Percentiles rank a stretch among this genome's conserved stretches.
phyloP scores from a whole-genome alignment of 257 asterid species.

The Solanum acaule region DNA sequence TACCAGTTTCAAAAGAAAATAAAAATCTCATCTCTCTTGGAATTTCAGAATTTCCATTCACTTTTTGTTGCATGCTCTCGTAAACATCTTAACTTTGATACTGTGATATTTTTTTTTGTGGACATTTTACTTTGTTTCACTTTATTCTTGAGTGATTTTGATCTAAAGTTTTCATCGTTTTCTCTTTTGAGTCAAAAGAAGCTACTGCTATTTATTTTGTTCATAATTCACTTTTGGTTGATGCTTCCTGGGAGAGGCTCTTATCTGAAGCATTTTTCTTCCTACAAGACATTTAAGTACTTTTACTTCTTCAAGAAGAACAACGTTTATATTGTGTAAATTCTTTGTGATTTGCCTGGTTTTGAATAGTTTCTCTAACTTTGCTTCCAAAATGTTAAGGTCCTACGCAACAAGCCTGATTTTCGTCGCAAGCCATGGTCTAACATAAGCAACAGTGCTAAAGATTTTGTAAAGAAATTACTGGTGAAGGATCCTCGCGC shows the following conservation, averaged over 20 bases:
- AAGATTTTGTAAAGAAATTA: slow-evolving; percentile 91
- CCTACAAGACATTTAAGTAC: neutral
- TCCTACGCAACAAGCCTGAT: slow-evolving; percentile 88
- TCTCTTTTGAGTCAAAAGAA: neutral
- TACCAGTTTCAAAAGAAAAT: too few species aligned
- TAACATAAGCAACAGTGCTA: slow-evolving; percentile 73
- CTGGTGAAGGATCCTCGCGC: slow-evolving; percentile 91
- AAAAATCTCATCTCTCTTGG: neutral
- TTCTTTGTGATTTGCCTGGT: neutral
- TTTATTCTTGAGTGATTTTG: neutral
- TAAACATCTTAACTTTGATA: neutral
- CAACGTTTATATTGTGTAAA: neutral
- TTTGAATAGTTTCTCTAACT: neutral
- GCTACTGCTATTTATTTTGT: neutral
- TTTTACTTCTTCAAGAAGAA: neutral
- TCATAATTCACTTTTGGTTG: neutral
- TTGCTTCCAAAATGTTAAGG: slow-evolving; percentile 23
- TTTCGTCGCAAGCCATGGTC: slow-evolving; percentile 99
- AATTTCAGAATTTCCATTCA: neutral
- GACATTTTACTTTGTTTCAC: neutral
- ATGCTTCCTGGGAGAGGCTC: neutral
- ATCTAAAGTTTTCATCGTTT: neutral
- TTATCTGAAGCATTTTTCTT: neutral
- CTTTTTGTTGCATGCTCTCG: neutral
- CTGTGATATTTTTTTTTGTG: neutral